phyloP scores from a whole-genome alignment of 129 eudicot species.

The Chrysanthemum seticuspe region DNA sequence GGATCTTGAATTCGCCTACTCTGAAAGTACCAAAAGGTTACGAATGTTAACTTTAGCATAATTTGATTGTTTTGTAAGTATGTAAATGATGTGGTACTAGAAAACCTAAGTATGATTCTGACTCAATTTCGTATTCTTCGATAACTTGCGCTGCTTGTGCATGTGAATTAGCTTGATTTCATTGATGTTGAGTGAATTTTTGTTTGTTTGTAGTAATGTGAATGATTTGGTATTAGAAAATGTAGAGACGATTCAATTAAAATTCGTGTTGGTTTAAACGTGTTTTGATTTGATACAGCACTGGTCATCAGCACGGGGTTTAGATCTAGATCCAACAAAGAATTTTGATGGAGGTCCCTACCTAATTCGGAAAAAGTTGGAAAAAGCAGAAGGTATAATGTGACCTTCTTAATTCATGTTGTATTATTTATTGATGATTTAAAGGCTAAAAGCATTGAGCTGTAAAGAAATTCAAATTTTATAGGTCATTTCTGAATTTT shows the following conservation, averaged over 20 bases:
- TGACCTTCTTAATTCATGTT: conserved; percentile 19
- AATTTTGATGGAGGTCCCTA: conserved; percentile 39
- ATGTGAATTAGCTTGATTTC: not conserved
- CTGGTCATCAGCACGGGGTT: conserved; percentile 43
- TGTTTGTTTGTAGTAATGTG: too few relatives aligned
- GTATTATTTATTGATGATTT: conserved; percentile 16
- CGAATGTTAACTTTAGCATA: too few relatives aligned
- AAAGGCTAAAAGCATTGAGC: conserved; percentile 17
- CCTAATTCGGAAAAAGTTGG: conserved; percentile 38
- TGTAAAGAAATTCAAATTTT: conserved; percentile 22
- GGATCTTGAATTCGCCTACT: too few relatives aligned
- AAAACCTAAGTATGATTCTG: too few relatives aligned
- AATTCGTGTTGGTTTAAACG: not conserved
- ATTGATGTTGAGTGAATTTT: not conserved
- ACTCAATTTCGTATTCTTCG: not conserved
- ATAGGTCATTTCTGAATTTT: conserved; percentile 5
- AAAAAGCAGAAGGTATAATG: conserved; percentile 64
- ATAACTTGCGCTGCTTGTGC: not conserved
- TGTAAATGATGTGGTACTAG: not conserved
- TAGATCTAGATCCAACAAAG: conserved; percentile 68
- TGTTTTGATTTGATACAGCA: conserved; percentile 45
- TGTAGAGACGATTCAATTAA: not conserved
- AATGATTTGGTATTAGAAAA: not conserved
- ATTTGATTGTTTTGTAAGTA: not conserved
- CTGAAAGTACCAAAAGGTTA: too few relatives aligned